Conservation (phyloP, 1,139 yeast species). For the Hyphopichia burtonii region DNA sequence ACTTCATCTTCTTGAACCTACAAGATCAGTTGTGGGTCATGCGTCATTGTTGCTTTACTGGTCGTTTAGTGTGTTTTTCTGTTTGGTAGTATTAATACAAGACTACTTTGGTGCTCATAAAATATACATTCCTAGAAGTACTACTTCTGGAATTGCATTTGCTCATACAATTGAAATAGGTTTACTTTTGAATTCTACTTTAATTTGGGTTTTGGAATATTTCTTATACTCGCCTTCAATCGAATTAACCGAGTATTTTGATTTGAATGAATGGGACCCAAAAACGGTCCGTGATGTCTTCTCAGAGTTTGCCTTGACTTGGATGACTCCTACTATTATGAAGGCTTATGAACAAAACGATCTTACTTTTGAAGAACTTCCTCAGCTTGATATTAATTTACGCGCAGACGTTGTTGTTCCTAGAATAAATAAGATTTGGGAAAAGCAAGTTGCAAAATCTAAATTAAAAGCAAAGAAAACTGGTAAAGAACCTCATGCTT, state of each 20-base stretch:
- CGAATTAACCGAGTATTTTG: constrained; percentile 40
- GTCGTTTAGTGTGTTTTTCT: constrained; percentile 20
- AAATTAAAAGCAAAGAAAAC: constrained; percentile 13
- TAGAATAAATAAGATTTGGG: constrained; percentile 22
- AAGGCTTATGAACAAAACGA: constrained; percentile 19
- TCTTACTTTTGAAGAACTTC: constrained; percentile 22
- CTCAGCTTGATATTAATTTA: constrained; percentile 20
- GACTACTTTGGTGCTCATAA: constrained; percentile 29
- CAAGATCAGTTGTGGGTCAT: constrained; percentile 25
- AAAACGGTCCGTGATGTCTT: constrained; percentile 22
- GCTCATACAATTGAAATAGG: constrained; percentile 17
- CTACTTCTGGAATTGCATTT: not conserved
- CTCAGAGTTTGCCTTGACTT: constrained; percentile 16
- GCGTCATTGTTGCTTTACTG: constrained; percentile 32
- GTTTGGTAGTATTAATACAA: constrained; percentile 23
- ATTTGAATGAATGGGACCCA: constrained; percentile 31
- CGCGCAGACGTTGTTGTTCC: constrained; percentile 19
- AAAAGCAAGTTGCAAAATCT: constrained; percentile 16
- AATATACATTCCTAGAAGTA: constrained; percentile 6
- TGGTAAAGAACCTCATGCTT: constrained; percentile 26
- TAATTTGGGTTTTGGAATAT: constrained; percentile 38
- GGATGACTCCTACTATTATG: constrained; percentile 19
- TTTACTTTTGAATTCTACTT: constrained; percentile 24
- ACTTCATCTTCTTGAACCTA: constrained; percentile 32
- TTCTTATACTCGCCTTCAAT: constrained; percentile 41